These are phyloP conservation scores for Penicillium corylophilum DNA, from an alignment of 2,329 filamentous ascomycete genomes.

Conservation along the genomic window DNA sequence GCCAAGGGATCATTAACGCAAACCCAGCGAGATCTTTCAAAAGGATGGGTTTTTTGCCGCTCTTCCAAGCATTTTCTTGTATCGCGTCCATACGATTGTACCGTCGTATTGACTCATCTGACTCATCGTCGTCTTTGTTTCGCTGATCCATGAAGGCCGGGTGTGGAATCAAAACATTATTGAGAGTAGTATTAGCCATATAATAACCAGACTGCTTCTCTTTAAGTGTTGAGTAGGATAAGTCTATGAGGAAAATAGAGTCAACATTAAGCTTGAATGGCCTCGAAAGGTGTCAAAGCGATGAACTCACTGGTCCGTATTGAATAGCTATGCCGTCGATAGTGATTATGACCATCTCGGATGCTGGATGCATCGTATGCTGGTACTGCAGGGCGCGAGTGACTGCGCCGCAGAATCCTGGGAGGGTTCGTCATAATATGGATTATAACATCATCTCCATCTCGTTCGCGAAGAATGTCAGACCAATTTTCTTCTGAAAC, in stretches of 20 bases:
- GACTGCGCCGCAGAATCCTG: background rate
- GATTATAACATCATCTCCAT: background rate
- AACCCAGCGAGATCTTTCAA: background rate
- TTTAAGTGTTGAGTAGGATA: background rate
- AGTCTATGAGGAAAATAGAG: background rate
- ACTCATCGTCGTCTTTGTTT: background rate
- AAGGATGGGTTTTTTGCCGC: background rate
- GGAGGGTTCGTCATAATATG: background rate
- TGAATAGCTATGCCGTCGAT: background rate
- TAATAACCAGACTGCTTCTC: background rate
- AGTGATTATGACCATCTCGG: background rate
- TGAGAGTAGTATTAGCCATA: background rate
- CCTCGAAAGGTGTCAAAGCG: background rate
- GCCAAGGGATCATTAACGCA: background rate
- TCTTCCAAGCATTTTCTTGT: background rate
- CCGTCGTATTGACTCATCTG: background rate
- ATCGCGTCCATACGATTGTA: background rate
- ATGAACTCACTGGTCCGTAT: background rate
- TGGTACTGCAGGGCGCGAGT: background rate
- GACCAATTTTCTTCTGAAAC: slow-evolving; percentile 2
- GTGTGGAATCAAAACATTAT: background rate
- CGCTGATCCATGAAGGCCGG: background rate
- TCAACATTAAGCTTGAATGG: background rate
- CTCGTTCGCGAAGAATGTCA: background rate
- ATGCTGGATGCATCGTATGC: no score